Evolutionary conservation across 495 filamentous ascomycete genomes (phyloP).

Genomic region (Neurospora tetrasperma): DNA sequence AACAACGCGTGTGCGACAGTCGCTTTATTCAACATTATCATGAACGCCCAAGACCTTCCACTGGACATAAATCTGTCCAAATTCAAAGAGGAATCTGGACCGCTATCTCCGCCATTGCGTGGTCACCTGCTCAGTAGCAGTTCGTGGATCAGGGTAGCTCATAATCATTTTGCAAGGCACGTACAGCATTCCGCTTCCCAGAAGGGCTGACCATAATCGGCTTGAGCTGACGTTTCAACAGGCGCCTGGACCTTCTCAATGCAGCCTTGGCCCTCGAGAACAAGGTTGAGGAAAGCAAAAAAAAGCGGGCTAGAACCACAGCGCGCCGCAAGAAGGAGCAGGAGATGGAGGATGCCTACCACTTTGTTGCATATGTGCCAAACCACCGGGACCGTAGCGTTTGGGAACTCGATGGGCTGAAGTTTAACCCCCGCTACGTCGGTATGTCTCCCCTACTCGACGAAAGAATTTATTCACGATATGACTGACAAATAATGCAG

Average conservation of each 20-base stretch:
- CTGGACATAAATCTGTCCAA: constrained; percentile 55
- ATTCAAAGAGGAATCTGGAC: constrained; percentile 62
- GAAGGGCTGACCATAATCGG: not conserved
- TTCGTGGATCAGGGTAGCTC: constrained; percentile 64
- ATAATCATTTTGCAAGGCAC: constrained; percentile 81
- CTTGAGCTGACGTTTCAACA: constrained; percentile 12
- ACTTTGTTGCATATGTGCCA: constrained; percentile 88
- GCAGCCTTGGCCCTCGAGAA: constrained; percentile 60
- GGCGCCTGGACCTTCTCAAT: constrained; percentile 68
- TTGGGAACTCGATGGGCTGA: constrained; percentile 87
- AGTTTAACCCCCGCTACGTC: constrained; percentile 59
- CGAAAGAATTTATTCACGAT: not conserved
- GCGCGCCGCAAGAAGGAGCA: constrained; percentile 12
- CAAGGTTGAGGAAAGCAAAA: constrained; percentile 42
- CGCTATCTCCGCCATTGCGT: constrained; percentile 58
- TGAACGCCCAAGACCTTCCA: constrained; percentile 55
- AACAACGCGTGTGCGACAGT: constrained; percentile 81
- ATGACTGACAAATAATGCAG: constrained; percentile 6
- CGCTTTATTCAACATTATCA: constrained; percentile 81
- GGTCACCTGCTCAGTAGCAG: constrained; percentile 67
- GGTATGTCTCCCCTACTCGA: constrained; percentile 35
- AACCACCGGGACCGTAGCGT: constrained; percentile 47
- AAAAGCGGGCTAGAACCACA: constrained; percentile 17
- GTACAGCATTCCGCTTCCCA: constrained; percentile 4
- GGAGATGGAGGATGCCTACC: constrained; percentile 47